phyloP scores from a whole-genome alignment of 257 asterid species.

The Echites panduratus region DNA sequence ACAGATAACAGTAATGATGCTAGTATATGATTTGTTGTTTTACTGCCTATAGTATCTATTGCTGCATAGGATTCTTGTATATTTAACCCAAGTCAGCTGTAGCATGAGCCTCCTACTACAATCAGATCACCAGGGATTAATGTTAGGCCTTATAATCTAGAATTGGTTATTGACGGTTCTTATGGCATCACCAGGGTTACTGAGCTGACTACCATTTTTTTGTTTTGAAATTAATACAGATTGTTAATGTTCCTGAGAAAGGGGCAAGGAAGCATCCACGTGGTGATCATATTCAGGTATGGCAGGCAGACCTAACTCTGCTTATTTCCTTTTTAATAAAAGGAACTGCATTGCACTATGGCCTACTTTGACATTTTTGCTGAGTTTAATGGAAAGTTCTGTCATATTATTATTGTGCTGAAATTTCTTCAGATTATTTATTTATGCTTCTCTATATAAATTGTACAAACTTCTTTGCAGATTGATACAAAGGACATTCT shows the following conservation, averaged over 20 bases:
- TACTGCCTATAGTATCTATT: neutral
- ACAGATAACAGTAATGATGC: neutral
- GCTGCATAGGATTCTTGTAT: neutral
- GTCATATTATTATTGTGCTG: neutral
- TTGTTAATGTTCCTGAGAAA: conserved; percentile 90
- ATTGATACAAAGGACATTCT: conserved; percentile 88
- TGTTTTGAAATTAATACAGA: conserved; percentile 37
- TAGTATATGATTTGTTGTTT: neutral
- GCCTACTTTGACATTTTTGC: neutral
- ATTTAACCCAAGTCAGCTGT: neutral
- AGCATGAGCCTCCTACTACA: neutral
- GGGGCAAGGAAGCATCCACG: conserved; percentile 95
- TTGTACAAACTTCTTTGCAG: conserved; percentile 28
- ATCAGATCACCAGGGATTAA: neutral
- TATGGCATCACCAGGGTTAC: too few species aligned
- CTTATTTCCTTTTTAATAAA: conserved; percentile 3
- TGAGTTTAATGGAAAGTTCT: neutral
- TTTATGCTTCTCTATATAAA: neutral
- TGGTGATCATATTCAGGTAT: conserved; percentile 85
- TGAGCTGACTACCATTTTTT: conserved; percentile 9
- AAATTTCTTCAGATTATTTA: neutral
- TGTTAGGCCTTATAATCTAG: neutral
- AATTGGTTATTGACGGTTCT: neutral
- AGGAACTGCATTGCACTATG: neutral
- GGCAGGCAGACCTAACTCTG: conserved; percentile 17